Conservation (phyloP, 2,329 filamentous ascomycete genomes). For the Diaporthe amygdali region DNA sequence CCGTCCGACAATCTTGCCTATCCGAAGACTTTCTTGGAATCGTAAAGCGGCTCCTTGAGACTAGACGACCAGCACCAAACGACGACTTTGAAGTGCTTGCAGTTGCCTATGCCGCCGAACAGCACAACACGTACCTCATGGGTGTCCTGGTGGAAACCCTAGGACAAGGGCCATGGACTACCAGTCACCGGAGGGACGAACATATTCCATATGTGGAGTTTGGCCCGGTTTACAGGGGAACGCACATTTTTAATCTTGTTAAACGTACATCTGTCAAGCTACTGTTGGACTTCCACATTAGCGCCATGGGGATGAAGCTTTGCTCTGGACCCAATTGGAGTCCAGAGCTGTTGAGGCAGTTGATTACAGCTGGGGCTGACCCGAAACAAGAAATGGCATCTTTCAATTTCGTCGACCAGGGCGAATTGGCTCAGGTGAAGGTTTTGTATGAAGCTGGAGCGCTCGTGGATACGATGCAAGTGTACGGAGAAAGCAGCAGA, state of each 20-base stretch:
- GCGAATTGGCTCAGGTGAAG: background rate
- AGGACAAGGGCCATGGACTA: background rate
- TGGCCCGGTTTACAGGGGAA: too few relatives aligned
- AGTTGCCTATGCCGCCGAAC: background rate
- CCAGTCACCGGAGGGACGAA: too few relatives aligned
- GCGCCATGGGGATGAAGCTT: background rate
- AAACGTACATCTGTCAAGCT: background rate
- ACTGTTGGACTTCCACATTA: background rate
- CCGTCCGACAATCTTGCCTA: background rate
- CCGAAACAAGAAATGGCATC: accelerated
- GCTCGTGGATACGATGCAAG: background rate
- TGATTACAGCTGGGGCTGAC: background rate
- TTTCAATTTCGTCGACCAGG: accelerated
- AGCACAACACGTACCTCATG: background rate
- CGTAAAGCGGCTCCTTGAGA: background rate
- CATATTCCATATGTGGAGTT: too few relatives aligned
- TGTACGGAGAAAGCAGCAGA: background rate
- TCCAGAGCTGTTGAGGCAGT: background rate
- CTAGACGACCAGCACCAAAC: background rate
- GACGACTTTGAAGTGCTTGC: background rate
- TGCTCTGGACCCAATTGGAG: accelerated
- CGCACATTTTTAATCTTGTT: too few relatives aligned
- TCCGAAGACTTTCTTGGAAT: background rate
- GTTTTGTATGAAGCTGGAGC: background rate
- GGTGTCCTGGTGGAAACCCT: background rate